Percentiles rank a stretch among this genome's conserved stretches.
These are phyloP conservation scores for Melastoma malabathricum DNA, from an alignment of 345 rosid genomes.

Conservation along the genomic window DNA sequence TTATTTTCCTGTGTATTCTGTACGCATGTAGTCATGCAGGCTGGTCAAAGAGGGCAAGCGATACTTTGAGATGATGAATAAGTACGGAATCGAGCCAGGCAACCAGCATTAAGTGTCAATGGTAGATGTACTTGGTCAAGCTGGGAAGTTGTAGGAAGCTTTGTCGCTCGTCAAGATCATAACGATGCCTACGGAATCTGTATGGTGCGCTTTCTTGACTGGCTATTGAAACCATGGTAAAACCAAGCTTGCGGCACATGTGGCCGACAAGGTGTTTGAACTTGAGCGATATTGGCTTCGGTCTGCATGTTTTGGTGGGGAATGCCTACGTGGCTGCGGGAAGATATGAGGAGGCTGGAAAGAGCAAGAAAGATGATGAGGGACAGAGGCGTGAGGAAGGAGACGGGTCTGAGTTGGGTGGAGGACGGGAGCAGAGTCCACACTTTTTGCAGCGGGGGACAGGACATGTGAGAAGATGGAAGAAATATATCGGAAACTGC, in stretches of 20 bases:
- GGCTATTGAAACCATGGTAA: slow-evolving; percentile 64
- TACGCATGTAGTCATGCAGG: slow-evolving; percentile 93
- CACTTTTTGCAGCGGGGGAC: slow-evolving; percentile 75
- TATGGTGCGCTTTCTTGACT: slow-evolving; percentile 82
- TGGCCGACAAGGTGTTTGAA: slow-evolving; percentile 63
- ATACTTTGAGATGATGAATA: slow-evolving; percentile 63
- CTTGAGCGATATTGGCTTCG: slow-evolving; percentile 55
- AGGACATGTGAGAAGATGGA: slow-evolving; percentile 33
- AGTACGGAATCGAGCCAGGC: slow-evolving; percentile 48
- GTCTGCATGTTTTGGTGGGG: slow-evolving; percentile 53
- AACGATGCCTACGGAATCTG: slow-evolving; percentile 65
- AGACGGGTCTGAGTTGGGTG: slow-evolving; percentile 87
- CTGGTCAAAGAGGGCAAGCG: slow-evolving; percentile 44
- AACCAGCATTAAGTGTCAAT: slow-evolving; percentile 75
- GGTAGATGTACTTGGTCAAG: slow-evolving; percentile 73
- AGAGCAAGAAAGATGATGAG: slow-evolving; percentile 67
- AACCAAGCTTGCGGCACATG: slow-evolving; percentile 65
- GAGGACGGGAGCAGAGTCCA: slow-evolving; percentile 81
- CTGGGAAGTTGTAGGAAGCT: slow-evolving; percentile 72
- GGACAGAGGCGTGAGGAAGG: slow-evolving; percentile 74
- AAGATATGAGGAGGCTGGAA: slow-evolving; percentile 75
- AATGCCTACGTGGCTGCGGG: slow-evolving; percentile 90
- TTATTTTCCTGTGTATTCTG: slow-evolving; percentile 57
- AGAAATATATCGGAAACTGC: slow-evolving; percentile 62
- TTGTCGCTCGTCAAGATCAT: slow-evolving; percentile 35